Evolutionary conservation across 2,329 filamentous ascomycete genomes (phyloP).

Genomic region (Talaromyces sp.): DNA sequence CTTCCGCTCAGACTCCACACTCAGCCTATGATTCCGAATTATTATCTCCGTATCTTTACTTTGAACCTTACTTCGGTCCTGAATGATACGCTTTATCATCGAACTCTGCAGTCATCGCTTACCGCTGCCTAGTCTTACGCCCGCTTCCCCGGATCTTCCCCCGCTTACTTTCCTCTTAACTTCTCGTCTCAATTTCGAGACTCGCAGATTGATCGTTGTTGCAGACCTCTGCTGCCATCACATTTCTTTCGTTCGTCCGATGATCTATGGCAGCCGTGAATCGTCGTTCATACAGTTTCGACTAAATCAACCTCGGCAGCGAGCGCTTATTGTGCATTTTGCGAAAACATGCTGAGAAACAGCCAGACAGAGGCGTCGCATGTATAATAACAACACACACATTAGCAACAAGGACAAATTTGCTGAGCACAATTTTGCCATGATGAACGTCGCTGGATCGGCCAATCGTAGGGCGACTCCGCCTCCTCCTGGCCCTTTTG

Average conservation of each 20-base stretch:
- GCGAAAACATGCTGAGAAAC: slow-evolving; percentile 9
- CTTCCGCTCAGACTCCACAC: slow-evolving; percentile 9
- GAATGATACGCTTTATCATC: background rate
- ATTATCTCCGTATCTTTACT: background rate
- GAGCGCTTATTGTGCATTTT: background rate
- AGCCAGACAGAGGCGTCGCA: background rate
- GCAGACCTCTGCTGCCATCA: background rate
- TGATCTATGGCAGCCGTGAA: background rate
- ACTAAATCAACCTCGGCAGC: slow-evolving; percentile 12
- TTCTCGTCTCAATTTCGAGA: background rate
- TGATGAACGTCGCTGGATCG: slow-evolving; percentile 34
- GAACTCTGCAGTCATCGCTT: background rate
- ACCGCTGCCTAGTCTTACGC: background rate
- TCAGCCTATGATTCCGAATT: slow-evolving; percentile 3
- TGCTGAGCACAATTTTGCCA: slow-evolving; percentile 16
- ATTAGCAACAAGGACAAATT: background rate
- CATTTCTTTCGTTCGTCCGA: background rate
- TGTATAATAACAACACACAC: background rate
- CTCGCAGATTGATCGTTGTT: background rate
- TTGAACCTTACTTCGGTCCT: too few species aligned
- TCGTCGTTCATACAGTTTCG: background rate
- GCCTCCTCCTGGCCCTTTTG: slow-evolving; percentile 59
- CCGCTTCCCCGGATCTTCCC: slow-evolving; percentile 13
- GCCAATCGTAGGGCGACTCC: slow-evolving; percentile 43
- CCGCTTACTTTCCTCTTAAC: slow-evolving; percentile 4